Conservation (phyloP, 2,329 filamentous ascomycete genomes). For the Curvularia spicifera region DNA sequence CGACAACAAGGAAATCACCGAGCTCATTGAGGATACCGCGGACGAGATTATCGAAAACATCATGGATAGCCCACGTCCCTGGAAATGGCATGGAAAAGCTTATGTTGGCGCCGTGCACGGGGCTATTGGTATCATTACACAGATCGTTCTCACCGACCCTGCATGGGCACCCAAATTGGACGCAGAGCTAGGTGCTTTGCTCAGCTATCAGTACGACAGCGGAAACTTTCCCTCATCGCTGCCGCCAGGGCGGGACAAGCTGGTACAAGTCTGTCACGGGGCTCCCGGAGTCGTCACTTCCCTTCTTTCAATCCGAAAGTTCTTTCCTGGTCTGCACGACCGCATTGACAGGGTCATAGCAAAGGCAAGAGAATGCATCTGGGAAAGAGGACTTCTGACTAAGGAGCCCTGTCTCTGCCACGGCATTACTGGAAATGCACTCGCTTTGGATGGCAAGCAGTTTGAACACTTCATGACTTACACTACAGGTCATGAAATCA, state of each 20-base stretch:
- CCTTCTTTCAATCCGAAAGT: conserved; percentile 61
- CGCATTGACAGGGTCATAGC: conserved; percentile 62
- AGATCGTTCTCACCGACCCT: conserved; percentile 67
- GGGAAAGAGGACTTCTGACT: conserved; percentile 64
- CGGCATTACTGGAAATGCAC: conserved; percentile 68
- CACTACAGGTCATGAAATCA: conserved; percentile 63
- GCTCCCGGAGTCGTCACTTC: conserved; percentile 68
- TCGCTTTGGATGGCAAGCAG: conserved; percentile 59
- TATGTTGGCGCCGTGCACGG: conserved; percentile 74
- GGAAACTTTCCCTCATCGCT: conserved; percentile 69
- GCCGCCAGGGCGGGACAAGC: conserved; percentile 55
- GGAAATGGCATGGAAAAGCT: conserved; percentile 68
- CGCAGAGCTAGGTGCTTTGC: conserved; percentile 60
- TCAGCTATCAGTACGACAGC: conserved; percentile 65
- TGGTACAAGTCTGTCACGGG: conserved; percentile 73
- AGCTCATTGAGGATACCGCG: conserved; percentile 61
- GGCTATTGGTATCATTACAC: conserved; percentile 72
- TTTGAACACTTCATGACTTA: conserved; percentile 66
- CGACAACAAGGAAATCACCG: conserved; percentile 56
- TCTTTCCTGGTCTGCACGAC: conserved; percentile 62
- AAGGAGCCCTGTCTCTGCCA: conserved; percentile 72
- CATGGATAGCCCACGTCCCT: conserved; percentile 61
- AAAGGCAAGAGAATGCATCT: conserved; percentile 61
- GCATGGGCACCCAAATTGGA: conserved; percentile 62
- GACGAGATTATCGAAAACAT: conserved; percentile 66